Evolutionary conservation across 2,329 filamentous ascomycete genomes (phyloP), one percentile per base, ranked within the genome.

Genomic region (Colletotrichum neosansevieriae): DNA sequence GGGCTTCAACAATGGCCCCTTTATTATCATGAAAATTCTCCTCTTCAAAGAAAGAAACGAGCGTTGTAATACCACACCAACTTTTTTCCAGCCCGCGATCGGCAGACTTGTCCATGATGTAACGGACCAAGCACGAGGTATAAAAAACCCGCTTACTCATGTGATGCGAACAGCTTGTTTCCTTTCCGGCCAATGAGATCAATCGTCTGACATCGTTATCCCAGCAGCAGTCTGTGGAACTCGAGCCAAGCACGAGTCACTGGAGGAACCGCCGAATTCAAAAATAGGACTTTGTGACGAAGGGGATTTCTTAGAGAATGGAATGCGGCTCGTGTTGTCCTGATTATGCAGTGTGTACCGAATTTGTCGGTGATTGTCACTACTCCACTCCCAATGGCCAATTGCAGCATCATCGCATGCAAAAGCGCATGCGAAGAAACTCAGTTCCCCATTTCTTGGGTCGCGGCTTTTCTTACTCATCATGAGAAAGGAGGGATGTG

Each of bases 1-100:
- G 64, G 67, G 67, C 67, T 54, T 32, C 11, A 42, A 58, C 13
- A 53, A 69, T 53, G 53, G 50, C 54, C 59, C 51, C 34, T 40
- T 65, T 15, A 67, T 61, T 45, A 67, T 58, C 42, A 65, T 54
- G 59, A 65, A 60, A 58, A 69, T 69, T 65, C 62, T 69, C 63
- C 57, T 42, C 67, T 69, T 69, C 61, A 38, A 49, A 68, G 32
- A 58, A 58, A 2, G 5, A 47, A 36, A 67, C 32, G 36, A 60
- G 9, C 6, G 38, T 53, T 64, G 38, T 67, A 67, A 58, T 64
- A 67, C 38, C 49, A 67, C 45, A 53, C 17, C 9, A 51, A 4
- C 2, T 24, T 15, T 24, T 21, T 38, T 54, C 19, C 10, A 11
- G 57, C 58, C 24, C 36, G 36, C 54, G 54, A 50, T 19, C 51